Percentiles rank a stretch among this genome's conserved stretches.
phyloP scores from a whole-genome alignment of 2,329 filamentous ascomycete species.

The Nigrospora sphaerica region DNA sequence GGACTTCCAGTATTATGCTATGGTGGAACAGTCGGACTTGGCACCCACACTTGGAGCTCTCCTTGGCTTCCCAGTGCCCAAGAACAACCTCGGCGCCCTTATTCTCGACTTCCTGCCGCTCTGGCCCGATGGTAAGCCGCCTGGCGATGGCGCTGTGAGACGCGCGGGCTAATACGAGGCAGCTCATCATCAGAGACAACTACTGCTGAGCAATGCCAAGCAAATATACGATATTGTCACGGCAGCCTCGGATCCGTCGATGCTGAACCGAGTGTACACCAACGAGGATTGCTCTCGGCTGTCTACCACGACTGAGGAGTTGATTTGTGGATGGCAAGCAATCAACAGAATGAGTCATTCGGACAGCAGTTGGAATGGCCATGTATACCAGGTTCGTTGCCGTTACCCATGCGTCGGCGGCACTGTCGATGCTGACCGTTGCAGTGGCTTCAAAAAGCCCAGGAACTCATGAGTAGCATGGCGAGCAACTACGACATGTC shows the following conservation, averaged over 20 bases:
- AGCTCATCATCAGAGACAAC: constrained; percentile 3
- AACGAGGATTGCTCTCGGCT: constrained; percentile 24
- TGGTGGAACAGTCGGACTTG: constrained; percentile 90
- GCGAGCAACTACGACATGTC: constrained; percentile 85
- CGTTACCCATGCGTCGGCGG: neutral
- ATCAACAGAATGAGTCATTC: constrained; percentile 13
- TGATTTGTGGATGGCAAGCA: constrained; percentile 64
- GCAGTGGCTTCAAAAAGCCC: constrained; percentile 63
- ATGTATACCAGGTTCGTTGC: neutral
- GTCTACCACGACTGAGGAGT: constrained; percentile 40
- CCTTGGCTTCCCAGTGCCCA: constrained; percentile 78
- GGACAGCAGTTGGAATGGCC: neutral
- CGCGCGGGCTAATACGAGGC: neutral
- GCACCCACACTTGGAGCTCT: constrained; percentile 82
- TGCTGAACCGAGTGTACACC: constrained; percentile 26
- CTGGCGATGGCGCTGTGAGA: constrained; percentile 7
- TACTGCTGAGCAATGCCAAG: constrained; percentile 70
- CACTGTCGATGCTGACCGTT: constrained; percentile 7
- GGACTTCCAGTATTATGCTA: constrained; percentile 77
- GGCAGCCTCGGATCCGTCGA: constrained; percentile 56
- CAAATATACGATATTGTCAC: constrained; percentile 75
- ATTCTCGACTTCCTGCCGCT: constrained; percentile 72
- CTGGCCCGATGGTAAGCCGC: constrained; percentile 56
- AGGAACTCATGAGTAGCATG: constrained; percentile 76
- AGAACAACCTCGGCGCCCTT: constrained; percentile 84